Evolutionary conservation across 768 basidiomycete species (phyloP).

Genomic region (Pulveroboletus sp.): DNA sequence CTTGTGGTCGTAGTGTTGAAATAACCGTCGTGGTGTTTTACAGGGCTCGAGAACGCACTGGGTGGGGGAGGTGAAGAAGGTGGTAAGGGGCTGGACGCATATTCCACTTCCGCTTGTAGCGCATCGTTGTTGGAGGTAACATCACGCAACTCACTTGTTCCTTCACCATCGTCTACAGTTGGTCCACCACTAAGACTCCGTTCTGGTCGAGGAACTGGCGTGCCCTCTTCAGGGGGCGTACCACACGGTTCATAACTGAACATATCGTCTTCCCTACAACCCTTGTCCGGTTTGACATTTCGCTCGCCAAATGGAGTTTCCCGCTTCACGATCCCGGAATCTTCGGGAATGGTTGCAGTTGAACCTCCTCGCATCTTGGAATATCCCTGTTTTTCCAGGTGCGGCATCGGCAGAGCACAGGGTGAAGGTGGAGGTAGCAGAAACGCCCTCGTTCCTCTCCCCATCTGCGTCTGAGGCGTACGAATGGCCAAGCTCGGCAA

Average conservation of each 20-base stretch:
- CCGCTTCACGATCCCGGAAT: background rate
- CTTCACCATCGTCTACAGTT: background rate
- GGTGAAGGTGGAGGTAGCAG: constrained; percentile 26
- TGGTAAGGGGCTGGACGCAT: constrained; percentile 47
- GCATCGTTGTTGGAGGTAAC: constrained; percentile 7
- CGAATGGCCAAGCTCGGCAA: constrained; percentile 11
- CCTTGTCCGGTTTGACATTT: constrained; percentile 16
- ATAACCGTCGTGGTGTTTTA: background rate
- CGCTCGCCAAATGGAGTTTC: background rate
- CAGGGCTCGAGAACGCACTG: constrained; percentile 40
- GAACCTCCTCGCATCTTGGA: background rate
- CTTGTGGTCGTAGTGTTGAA: constrained; percentile 18
- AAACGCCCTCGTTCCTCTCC: constrained; percentile 18
- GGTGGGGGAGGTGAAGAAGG: constrained; percentile 59
- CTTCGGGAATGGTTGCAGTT: background rate
- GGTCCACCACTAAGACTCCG: background rate
- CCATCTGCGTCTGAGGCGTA: constrained; percentile 12
- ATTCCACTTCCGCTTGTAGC: constrained; percentile 22
- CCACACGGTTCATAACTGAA: constrained; percentile 36
- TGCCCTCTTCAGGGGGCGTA: constrained; percentile 39
- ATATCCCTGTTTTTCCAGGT: background rate
- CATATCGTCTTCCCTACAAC: constrained; percentile 22
- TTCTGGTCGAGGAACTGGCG: constrained; percentile 33
- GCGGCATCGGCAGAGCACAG: constrained; percentile 10
- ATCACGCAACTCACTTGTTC: constrained; percentile 14